Conservation (phyloP, 495 filamentous ascomycete genomes). For the Annulohypoxylon moriforme region DNA sequence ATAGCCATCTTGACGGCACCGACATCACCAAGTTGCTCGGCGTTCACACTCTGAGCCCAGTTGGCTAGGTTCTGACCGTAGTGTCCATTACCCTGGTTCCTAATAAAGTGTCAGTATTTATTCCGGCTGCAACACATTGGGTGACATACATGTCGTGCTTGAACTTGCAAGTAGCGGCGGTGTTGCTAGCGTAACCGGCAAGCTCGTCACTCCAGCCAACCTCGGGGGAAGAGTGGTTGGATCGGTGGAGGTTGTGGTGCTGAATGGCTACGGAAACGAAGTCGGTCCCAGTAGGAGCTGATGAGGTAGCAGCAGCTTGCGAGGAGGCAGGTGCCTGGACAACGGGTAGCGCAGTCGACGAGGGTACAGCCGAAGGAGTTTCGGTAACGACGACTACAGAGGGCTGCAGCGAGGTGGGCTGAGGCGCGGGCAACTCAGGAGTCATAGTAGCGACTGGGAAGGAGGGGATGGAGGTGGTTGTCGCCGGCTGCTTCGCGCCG, state of each 20-base stretch:
- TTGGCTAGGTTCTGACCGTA: constrained; percentile 90
- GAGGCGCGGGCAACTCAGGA: constrained; percentile 31
- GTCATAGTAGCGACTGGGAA: constrained; percentile 33
- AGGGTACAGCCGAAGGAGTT: constrained; percentile 27
- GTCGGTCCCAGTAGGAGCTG: constrained; percentile 12
- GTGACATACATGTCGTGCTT: constrained; percentile 77
- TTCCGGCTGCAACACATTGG: background rate
- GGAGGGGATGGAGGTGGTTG: background rate
- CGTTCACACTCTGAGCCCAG: constrained; percentile 49
- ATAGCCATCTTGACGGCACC: constrained; percentile 70
- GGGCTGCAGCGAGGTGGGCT: constrained; percentile 10
- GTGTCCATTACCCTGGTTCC: constrained; percentile 65
- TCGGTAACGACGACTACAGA: constrained; percentile 37
- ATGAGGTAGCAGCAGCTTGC: background rate
- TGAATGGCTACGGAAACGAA: constrained; percentile 66
- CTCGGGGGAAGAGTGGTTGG: constrained; percentile 77
- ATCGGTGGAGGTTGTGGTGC: constrained; percentile 88
- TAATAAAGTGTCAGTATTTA: constrained; percentile 45
- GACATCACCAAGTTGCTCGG: constrained; percentile 45
- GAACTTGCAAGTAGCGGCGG: constrained; percentile 71
- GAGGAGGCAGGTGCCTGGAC: constrained; percentile 8
- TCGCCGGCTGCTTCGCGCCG: constrained; percentile 11
- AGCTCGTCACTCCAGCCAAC: constrained; percentile 72
- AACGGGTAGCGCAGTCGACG: constrained; percentile 10
- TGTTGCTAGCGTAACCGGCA: constrained; percentile 67